A percentile compares a stretch with the other conserved stretches of the same genome.
phyloP scores from a whole-genome alignment of 106 monocot species.

The Phalaenopsis equestris region DNA sequence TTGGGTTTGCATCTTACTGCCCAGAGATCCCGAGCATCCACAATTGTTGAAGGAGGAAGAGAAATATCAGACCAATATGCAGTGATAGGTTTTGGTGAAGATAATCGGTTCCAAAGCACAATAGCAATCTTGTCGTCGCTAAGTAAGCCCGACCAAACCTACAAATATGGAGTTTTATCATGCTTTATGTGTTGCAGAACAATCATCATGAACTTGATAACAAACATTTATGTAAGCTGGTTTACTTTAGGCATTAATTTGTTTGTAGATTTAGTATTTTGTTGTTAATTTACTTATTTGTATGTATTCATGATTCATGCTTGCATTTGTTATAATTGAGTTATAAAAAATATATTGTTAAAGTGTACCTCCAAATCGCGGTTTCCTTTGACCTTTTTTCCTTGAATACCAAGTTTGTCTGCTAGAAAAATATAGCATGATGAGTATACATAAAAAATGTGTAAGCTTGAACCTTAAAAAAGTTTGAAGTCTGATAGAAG shows the following conservation, averaged over 20 bases:
- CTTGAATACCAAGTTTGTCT: slow-evolving; percentile 52
- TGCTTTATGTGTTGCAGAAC: too few species aligned
- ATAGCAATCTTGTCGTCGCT: slow-evolving; percentile 55
- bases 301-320: background rate
- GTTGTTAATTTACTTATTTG: background rate
- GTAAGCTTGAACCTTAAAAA: too few species aligned
- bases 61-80: slow-evolving; percentile 56
- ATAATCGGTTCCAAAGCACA: slow-evolving; percentile 59
- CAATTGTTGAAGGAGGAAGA: slow-evolving; percentile 26
- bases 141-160: slow-evolving; percentile 79
- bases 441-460: too few species aligned
- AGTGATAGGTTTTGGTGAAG: slow-evolving; percentile 40
- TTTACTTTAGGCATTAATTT: too few species aligned
- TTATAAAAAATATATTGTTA: background rate
- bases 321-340: background rate
- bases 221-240: too few species aligned
- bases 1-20: slow-evolving; percentile 25
- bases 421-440: background rate
- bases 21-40: slow-evolving; percentile 67
- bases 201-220: too few species aligned
- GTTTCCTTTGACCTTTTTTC: slow-evolving; percentile 33
- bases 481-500: too few species aligned
- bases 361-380: slow-evolving; percentile 29
- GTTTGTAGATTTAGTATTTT: background rate
- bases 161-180: too few species aligned